phyloP scores from a whole-genome alignment of 2,329 filamentous ascomycete species.

The Hypoxylon sp. region DNA sequence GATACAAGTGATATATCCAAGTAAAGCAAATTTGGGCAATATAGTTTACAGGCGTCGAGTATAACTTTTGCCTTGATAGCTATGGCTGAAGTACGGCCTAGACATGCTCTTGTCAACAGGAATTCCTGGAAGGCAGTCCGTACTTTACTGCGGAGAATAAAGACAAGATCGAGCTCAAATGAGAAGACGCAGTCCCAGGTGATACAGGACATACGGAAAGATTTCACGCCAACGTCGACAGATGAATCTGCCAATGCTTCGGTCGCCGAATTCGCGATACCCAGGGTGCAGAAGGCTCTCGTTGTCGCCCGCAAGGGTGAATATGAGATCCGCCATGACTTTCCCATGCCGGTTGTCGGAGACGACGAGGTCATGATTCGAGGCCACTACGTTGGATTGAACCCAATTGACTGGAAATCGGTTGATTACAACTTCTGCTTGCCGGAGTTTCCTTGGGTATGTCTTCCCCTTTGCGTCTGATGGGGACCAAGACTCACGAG shows the following conservation, averaged over 20 bases:
- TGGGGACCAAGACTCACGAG: conserved; percentile 15
- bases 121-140: conserved; percentile 46
- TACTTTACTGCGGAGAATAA: conserved; percentile 41
- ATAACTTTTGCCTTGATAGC: background rate
- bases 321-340: conserved; percentile 47
- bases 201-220: conserved; percentile 33
- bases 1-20: conserved; percentile 5
- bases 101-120: conserved; percentile 24
- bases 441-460: conserved; percentile 54
- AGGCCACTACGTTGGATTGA: conserved; percentile 54
- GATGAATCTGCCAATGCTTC: conserved; percentile 40
- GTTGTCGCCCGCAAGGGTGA: conserved; percentile 49
- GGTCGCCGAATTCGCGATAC: conserved; percentile 31
- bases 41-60: background rate
- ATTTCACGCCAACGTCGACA: conserved; percentile 37
- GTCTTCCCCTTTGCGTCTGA: background rate
- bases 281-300: conserved; percentile 45
- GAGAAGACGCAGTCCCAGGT: conserved; percentile 25
- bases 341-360: conserved; percentile 44
- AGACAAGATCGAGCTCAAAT: conserved; percentile 27
- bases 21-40: background rate
- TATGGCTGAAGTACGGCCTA: conserved; percentile 38
- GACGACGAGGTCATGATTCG: conserved; percentile 54
- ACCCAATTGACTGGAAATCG: conserved; percentile 57
- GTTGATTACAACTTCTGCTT: conserved; percentile 59